Evolutionary conservation across 2,329 filamentous ascomycete genomes (phyloP), one percentile per base, ranked within the genome.

Genomic region (Alternaria novae-zelandiae): DNA sequence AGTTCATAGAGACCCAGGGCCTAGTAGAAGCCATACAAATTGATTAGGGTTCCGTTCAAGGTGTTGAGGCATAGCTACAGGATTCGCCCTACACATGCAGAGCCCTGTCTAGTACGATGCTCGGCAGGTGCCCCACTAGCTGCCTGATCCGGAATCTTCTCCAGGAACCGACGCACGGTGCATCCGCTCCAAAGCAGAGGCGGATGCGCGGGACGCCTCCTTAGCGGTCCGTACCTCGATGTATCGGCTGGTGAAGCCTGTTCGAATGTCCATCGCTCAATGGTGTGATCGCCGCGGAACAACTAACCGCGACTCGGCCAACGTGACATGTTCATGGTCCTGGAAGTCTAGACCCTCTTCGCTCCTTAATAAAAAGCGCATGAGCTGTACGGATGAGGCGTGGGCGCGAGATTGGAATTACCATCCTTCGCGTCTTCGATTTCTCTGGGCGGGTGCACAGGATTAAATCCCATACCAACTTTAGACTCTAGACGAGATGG

Each of bases 161-260:
- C 43, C 17, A 45, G 43, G 20, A 45, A 45, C 17, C 43, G 1
- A 21, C 6, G 43, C 43, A 45, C 43, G 17, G 43, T 45, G 43
- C 43, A 20, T 23, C 43, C 43, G 43, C 43, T 45, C 43, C 20
- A 45, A 36, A 36, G 30, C 43, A 45, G 43, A 21, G 43, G 43
- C 43, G 17, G 43, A 21, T 45, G 43, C 43, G 43, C 30, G 30
- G 43, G 20, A 45, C 3, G 43, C 43, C 17, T 45, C 17, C 17
- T 21, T 21, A 20, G 46, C 59, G 54, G 59, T 50, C 59, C 59
- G 59, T 30, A 61, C 53, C 54, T 61, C 36, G 17, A 28, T 45
- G 5, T 23, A 45, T 1, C 30, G 20, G 17, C 17, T 45, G 20
- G 43, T 45, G 11, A 36, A 36, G 30, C 30, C 30, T 36, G 13